These are phyloP conservation scores for Acrodontium crateriforme DNA, from an alignment of 2,329 filamentous ascomycete species.

Conservation along the genomic window DNA sequence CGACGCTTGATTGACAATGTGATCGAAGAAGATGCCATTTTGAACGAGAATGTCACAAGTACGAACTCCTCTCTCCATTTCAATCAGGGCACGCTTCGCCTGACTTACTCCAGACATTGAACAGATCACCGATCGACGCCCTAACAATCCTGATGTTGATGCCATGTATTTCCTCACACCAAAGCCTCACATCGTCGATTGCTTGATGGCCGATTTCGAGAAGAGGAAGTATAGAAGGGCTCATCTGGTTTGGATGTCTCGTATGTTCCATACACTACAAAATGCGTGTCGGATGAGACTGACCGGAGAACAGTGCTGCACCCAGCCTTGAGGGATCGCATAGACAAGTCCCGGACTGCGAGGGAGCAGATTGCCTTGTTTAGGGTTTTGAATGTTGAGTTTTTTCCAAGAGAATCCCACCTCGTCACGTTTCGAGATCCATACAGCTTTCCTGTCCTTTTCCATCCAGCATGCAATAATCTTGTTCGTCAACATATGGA, in stretches of 20 bases:
- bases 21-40: constrained; percentile 88
- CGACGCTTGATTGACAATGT: constrained; percentile 81
- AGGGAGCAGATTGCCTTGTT: constrained; percentile 67
- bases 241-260: constrained; percentile 73
- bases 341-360: constrained; percentile 57
- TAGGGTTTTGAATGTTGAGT: constrained; percentile 75
- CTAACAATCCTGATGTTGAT: constrained; percentile 78
- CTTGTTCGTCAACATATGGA: constrained; percentile 75
- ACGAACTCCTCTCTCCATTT: constrained; percentile 25
- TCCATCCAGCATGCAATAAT: constrained; percentile 77
- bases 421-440: constrained; percentile 86
- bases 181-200: constrained; percentile 78
- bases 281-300: too few relatives aligned
- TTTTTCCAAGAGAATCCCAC: constrained; percentile 79
- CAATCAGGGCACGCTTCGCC: constrained; percentile 4
- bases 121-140: constrained; percentile 74
- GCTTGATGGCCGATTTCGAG: constrained; percentile 84
- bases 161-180: constrained; percentile 87
- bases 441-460: constrained; percentile 88
- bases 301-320: constrained; percentile 48
- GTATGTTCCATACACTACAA: too few relatives aligned
- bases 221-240: constrained; percentile 64
- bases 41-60: constrained; percentile 95
- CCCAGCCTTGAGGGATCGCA: constrained; percentile 53
- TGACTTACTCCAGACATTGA: constrained; percentile 61